phyloP scores from a whole-genome alignment of 2,329 filamentous ascomycete genomes.

The Coleophoma cylindrospora region DNA sequence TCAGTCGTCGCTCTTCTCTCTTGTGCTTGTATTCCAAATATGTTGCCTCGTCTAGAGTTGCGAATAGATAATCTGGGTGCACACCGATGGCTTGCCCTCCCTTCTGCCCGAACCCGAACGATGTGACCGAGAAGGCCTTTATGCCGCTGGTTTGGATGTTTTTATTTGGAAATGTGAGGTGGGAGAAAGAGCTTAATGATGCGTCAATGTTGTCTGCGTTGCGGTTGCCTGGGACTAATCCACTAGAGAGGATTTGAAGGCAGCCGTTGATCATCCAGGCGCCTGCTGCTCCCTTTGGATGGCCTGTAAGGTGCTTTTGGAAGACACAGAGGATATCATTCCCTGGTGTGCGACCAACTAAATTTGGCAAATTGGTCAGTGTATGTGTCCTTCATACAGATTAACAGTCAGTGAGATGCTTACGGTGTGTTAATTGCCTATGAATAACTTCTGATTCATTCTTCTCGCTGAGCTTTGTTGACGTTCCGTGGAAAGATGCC shows the following conservation, averaged over 20 bases:
- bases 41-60: no score
- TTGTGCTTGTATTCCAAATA: no score
- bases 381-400: no score
- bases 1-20: no score
- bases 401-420: no score
- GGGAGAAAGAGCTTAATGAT: slow-evolving; percentile 92
- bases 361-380: no score
- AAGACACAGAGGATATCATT: slow-evolving; percentile 92
- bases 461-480: slow-evolving; percentile 96
- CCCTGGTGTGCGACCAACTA: slow-evolving; percentile 89
- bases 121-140: slow-evolving; percentile 96
- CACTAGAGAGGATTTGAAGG: slow-evolving; percentile 85
- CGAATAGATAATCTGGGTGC: slow-evolving; percentile 89
- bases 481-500: slow-evolving; percentile 97
- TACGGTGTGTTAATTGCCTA: slow-evolving; percentile 85
- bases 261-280: slow-evolving; percentile 99
- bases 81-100: slow-evolving; percentile 92
- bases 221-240: slow-evolving; percentile 89
- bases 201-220: slow-evolving; percentile 96
- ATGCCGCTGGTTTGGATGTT: slow-evolving; percentile 85
- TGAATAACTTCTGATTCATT: slow-evolving; percentile 96
- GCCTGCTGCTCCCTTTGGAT: slow-evolving; percentile 95
- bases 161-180: slow-evolving; percentile 91
- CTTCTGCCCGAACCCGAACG: slow-evolving; percentile 98
- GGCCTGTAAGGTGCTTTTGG: slow-evolving; percentile 89